Evolutionary conservation across 2,329 filamentous ascomycete genomes (phyloP), one percentile per base, ranked within the genome.

Genomic region (Emericellopsis cladophorae): DNA sequence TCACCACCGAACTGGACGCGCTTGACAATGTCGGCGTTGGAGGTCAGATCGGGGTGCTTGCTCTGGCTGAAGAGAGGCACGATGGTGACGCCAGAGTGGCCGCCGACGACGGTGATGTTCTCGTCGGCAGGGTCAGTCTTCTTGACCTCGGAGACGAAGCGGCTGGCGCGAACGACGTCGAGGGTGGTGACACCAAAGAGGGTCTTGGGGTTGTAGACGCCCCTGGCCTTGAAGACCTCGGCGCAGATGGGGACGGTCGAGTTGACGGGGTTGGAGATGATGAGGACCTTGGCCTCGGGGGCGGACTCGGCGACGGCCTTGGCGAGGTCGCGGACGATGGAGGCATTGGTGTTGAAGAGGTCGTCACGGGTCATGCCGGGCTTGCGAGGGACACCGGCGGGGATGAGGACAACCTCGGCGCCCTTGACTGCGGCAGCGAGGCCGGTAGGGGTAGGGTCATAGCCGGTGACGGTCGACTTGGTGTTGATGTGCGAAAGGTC

Each of bases 311-410:
- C 92, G 60, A 79, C 81, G 57, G 88, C 89, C 79, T 95, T 94
- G 71, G 90, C 89, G 51, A 98, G 81, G 69, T 96, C 92, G 61
- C 90, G 89, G 64, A 98, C 92, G 66, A 98, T 98, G 64, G 87
- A 94, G 67, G 92, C 92, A 69, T 98, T 98, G 77, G 90, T 98
- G 81, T 96, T 96, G 88, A 98, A 98, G 50, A 98, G 83, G 65
- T 98, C 90, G 70, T 98, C 92, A 76, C 92, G 89, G 71, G 85
- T 94, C 92, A 98, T 98, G 70, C 92, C 92, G 64, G 92, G 92
- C 80, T 95, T 95, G 72, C 92, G 88, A 61, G 92, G 92, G 52
- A 98, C 90, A 76, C 92, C 92, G 59, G 92, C 92, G 59, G 92
- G 92, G 66, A 98, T 96, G 61, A 98, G 79, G 59, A 98, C 86